Base-by-base conservation (phyloP, 2,329 filamentous ascomycete genomes). In the Xylaria sp. region DNA sequence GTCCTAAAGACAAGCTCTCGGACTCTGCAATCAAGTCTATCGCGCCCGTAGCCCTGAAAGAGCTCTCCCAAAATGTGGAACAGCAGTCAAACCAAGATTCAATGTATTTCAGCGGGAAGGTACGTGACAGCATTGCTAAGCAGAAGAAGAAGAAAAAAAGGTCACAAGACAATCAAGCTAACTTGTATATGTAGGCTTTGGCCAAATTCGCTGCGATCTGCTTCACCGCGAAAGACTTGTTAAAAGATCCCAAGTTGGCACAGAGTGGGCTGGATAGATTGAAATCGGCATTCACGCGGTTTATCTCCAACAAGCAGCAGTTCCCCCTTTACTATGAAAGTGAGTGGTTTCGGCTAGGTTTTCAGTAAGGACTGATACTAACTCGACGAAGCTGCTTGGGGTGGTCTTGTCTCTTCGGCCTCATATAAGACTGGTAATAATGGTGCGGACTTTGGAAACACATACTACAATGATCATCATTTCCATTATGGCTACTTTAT, bases 51-150 rank as follows among this genome's bases (percentile, higher is more conserved):
- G 90, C 92, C 1, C 80, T 83, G n/a, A 84, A 82, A 19, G 95
- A 99, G 75, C 79, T 96, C 0, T 84, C 86, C 0, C 89, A 95
- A 76, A 84, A 93, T 73, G 92, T 97, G 76, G 76, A 81, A n/a
- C 79, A 80, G 0, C 89, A 95, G 72, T 87, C 87, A 4, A 86
- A 95, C 66, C 80, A 92, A 37, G 86, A 94, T 73, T 96, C 92
- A 38, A 94, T 97, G 87, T 98, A 98, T 77, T 97, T 90, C 76
- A 91, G 91, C 69, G 95, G 95, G 69, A 98, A 94, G 82, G 90
- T 84, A 76, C 63, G 11, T 31, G 3, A n/a, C n/a, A n/a, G n/a
- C n/a, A n/a, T n/a, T n/a, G n/a, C n/a, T n/a, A n/a, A n/a, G n/a
- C n/a, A n/a, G n/a, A n/a, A n/a, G n/a, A n/a, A n/a, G n/a, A n/a